Base-by-base conservation (phyloP, 306 rosid species). In the Arachis hypogaea region DNA sequence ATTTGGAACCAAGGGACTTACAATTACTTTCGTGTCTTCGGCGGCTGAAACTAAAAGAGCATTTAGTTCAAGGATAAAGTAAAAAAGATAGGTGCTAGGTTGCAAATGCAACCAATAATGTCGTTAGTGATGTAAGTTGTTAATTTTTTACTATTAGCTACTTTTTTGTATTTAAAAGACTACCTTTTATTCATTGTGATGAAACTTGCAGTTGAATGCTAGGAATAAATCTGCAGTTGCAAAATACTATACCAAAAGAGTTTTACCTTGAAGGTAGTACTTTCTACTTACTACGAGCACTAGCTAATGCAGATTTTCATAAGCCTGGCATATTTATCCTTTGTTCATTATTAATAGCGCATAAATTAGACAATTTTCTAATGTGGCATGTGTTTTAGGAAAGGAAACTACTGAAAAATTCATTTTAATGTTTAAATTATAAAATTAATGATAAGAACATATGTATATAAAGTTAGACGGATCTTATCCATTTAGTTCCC, bases 1-100 rank as follows among this genome's bases (percentile, higher is more conserved):
- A 76, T 93, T 93, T 45, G 98, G 98, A 43, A 93, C 98, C 57
- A 93, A 93, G 83, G 98, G 98, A 43, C 97, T 93, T 76, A 97
- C 98, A 1, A 93, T 93, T 67, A 93, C 98, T 22, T 93, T 93
- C 60, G 98, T 93, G 40, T 87, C 96, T 72, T 93, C 96, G 51
- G 81, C 96, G 5, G 76, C 89, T 1, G 97, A 93, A 14, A 14
- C 14, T 14, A 14, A 14, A 14, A 14, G 14, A 14, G 14, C 14
- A 14, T 14, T 14, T 14, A 14, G 14, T 14, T 14, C 14, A 14
- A 14, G 14, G 14, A 14, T 14, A 14, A 14, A 14, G 14, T 14
- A 14, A 14, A 14, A 14, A 14, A 14, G 14, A 14, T 14, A 14
- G 14, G 14, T 14, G 14, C 14, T 14, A 14, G 14, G 14, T 14